Conservation (phyloP, 305 asterid genomes). For the Euphrasia arctica region DNA sequence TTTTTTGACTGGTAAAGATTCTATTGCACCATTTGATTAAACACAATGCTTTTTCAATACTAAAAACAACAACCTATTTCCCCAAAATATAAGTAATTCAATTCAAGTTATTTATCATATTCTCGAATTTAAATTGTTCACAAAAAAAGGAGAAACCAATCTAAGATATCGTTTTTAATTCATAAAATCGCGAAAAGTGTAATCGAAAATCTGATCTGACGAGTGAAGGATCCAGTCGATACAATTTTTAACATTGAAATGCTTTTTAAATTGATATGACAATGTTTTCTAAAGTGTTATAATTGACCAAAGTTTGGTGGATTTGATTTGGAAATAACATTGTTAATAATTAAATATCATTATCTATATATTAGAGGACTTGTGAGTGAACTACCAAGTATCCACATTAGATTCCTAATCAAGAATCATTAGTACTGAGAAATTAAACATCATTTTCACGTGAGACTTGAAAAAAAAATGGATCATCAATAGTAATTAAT, state of each 20-base stretch:
- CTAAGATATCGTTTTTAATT: too few relatives aligned
- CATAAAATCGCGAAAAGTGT: too few relatives aligned
- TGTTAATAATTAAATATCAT: constrained; percentile 13
- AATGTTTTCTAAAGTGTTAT: constrained; percentile 20
- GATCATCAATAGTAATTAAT: not conserved
- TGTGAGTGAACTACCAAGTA: not conserved
- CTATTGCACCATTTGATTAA: constrained; percentile 30
- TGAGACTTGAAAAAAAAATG: not conserved
- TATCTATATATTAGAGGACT: constrained; percentile 8
- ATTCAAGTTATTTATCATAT: not conserved
- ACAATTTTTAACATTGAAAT: too few relatives aligned
- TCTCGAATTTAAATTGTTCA: too few relatives aligned
- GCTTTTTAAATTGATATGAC: not conserved
- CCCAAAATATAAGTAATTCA: too few relatives aligned
- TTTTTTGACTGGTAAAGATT: constrained; percentile 70
- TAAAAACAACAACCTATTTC: too few relatives aligned
- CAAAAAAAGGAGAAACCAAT: too few relatives aligned
- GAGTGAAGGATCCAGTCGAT: too few relatives aligned
- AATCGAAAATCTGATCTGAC: too few relatives aligned
- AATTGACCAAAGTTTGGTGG: constrained; percentile 21
- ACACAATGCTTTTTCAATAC: too few relatives aligned
- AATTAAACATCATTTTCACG: not conserved
- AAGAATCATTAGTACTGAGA: constrained; percentile 3
- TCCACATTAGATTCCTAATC: constrained; percentile 21
- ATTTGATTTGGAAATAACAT: constrained; percentile 3